Evolutionary conservation across 768 basidiomycete genomes (phyloP), one percentile per base, ranked within the genome.

Genomic region (Boletus rubescentipes): DNA sequence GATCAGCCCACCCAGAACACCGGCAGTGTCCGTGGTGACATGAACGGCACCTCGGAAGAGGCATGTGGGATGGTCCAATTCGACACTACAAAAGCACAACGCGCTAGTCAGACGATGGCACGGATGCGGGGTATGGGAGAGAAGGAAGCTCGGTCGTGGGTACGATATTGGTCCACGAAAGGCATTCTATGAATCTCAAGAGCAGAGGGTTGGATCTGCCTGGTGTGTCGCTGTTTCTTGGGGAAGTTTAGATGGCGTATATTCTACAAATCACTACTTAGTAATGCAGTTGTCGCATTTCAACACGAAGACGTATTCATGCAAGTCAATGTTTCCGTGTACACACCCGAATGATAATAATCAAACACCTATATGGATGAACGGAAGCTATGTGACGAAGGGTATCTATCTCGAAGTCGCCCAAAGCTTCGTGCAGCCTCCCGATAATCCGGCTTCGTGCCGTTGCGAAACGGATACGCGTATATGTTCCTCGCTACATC

Each of bases 131-230:
- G 43, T 4, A 8, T 55, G 1, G 36, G 40, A 11, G 49, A 38
- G 26, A 37, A 36, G 35, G 41, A 54, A 5, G 41, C 48, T 31
- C 21, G 35, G 29, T 51, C 39, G 49, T 54, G 49, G 53, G 53
- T 54, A 8, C 35, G 48, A 16, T 51, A 54, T 20, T 54, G 53
- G 49, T 52, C 10, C 37, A 9, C 30, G 1, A 37, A 34, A 10
- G 49, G 21, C 12, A 43, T 43, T 31, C 20, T 51, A 35, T 53
- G 53, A 51, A 3, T 4, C 1, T 35, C 15, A 10, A 20, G 15
- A 23, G 16, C 15, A 7, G 31, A 4, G 14, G 9, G 18, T 16
- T n/a, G 35, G 34, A 35, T 15, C 16, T 16, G 34, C 12, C 14
- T 26, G 11, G 15, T 35, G 34, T 35, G 34, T 35, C 15, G 34